A percentile compares a stretch with the other conserved stretches of the same genome.
Evolutionary conservation across 495 filamentous ascomycete genomes (phyloP).

Genomic region (Amorphotheca resinae): DNA sequence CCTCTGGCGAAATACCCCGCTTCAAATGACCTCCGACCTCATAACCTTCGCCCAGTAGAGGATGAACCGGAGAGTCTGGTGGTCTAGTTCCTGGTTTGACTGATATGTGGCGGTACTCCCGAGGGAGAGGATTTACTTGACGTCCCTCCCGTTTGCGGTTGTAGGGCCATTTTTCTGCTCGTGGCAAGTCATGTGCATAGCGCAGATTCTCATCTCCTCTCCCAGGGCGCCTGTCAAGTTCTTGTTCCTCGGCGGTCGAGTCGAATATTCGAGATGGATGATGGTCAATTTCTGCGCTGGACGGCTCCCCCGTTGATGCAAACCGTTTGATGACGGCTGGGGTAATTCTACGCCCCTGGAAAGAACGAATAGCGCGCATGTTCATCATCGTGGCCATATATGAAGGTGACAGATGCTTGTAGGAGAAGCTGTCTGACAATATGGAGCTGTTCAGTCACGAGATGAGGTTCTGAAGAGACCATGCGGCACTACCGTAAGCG

Average conservation of each 20-base stretch:
- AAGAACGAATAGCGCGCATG: conserved; percentile 1
- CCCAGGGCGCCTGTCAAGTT: background rate
- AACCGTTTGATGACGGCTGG: background rate
- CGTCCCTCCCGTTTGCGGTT: background rate
- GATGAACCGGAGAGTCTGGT: background rate
- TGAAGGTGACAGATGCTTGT: no score
- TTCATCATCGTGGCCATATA: conserved; percentile 1
- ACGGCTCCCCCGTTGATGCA: background rate
- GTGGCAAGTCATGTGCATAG: no score
- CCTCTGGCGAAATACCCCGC: background rate
- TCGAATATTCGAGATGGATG: background rate
- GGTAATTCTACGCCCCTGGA: background rate
- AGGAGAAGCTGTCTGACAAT: no score
- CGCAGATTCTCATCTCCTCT: no score
- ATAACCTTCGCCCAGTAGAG: background rate
- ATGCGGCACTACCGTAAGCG: no score
- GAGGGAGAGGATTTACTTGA: background rate
- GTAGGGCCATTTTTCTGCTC: background rate
- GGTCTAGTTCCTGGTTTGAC: background rate
- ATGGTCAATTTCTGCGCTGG: background rate
- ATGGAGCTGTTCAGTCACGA: no score
- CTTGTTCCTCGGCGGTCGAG: background rate
- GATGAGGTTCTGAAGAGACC: no score
- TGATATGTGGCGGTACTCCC: no score
- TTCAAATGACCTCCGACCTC: background rate